Conservation (phyloP, 495 filamentous ascomycete genomes). For the Hypoxylon perforatum region DNA sequence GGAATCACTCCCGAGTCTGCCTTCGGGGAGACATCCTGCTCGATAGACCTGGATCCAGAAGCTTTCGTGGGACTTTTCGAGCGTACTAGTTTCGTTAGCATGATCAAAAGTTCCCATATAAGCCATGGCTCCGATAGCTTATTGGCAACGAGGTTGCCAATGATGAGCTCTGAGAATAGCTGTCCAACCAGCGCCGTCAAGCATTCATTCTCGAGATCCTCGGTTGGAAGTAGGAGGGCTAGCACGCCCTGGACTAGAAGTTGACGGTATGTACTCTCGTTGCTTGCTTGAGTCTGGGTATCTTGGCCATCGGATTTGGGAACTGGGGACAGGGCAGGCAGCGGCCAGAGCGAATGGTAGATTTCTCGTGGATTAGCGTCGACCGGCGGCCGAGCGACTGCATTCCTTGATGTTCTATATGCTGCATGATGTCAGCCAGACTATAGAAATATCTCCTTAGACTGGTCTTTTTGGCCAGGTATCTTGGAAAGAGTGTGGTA, state of each 20-base stretch:
- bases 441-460: slow-evolving; percentile 9
- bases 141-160: slow-evolving; percentile 80
- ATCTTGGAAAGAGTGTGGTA: slow-evolving; percentile 20
- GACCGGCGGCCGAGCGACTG: slow-evolving; percentile 65
- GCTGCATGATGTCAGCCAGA: slow-evolving; percentile 51
- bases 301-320: slow-evolving; percentile 66
- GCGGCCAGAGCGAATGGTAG: slow-evolving; percentile 85
- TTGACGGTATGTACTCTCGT: slow-evolving; percentile 84
- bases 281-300: slow-evolving; percentile 70
- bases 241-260: slow-evolving; percentile 81
- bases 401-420: slow-evolving; percentile 63
- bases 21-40: slow-evolving; percentile 30
- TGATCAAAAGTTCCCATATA: slow-evolving; percentile 82
- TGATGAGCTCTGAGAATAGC: slow-evolving; percentile 84
- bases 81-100: slow-evolving; percentile 47
- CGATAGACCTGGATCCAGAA: slow-evolving; percentile 37
- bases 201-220: slow-evolving; percentile 89
- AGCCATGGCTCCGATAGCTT: slow-evolving; percentile 86
- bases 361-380: slow-evolving; percentile 70
- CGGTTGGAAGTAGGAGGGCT: slow-evolving; percentile 85
- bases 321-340: slow-evolving; percentile 81
- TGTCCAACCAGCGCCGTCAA: slow-evolving; percentile 83
- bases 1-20: slow-evolving; percentile 36
- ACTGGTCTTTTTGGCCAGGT: not conserved
- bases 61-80: slow-evolving; percentile 19